A percentile compares a stretch with the other conserved stretches of the same genome.
Evolutionary conservation across 495 filamentous ascomycete species (phyloP).

Genomic region (Daldinia childiae): DNA sequence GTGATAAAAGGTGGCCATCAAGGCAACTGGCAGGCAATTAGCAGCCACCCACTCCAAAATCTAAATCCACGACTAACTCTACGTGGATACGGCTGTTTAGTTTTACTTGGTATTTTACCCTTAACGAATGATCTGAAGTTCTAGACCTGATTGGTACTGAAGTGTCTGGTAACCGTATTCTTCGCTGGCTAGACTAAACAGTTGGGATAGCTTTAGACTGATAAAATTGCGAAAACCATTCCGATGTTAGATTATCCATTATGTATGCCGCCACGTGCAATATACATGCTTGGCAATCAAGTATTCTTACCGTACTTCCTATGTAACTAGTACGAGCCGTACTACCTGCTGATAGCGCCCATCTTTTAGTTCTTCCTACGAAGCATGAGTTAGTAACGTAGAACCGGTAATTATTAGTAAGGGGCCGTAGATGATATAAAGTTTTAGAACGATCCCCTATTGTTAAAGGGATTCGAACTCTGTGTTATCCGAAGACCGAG

Average conservation of each 20-base stretch:
- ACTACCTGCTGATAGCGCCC: not conserved
- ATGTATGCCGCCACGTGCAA: too few species aligned
- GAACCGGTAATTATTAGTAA: not conserved
- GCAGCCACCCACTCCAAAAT: not conserved
- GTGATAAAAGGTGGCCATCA: too few species aligned
- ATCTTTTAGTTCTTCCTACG: not conserved
- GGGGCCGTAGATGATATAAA: not conserved
- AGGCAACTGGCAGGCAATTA: too few species aligned
- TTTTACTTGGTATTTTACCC: not conserved
- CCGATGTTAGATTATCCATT: not conserved
- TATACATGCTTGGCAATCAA: too few species aligned
- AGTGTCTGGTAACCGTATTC: not conserved
- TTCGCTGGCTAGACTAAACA: not conserved
- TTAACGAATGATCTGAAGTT: not conserved
- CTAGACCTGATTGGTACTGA: not conserved
- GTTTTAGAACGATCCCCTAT: not conserved
- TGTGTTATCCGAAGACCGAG: not conserved
- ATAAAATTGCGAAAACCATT: too few species aligned
- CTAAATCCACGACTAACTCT: not conserved
- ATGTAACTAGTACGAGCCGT: not conserved
- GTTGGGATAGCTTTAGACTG: not conserved
- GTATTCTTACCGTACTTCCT: not conserved
- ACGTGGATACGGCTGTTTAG: not conserved
- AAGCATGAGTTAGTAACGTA: not conserved
- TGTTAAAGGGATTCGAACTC: not conserved